Evolutionary conservation across 257 asterid genomes (phyloP).

Genomic region (Solanum megistacrolobum): DNA sequence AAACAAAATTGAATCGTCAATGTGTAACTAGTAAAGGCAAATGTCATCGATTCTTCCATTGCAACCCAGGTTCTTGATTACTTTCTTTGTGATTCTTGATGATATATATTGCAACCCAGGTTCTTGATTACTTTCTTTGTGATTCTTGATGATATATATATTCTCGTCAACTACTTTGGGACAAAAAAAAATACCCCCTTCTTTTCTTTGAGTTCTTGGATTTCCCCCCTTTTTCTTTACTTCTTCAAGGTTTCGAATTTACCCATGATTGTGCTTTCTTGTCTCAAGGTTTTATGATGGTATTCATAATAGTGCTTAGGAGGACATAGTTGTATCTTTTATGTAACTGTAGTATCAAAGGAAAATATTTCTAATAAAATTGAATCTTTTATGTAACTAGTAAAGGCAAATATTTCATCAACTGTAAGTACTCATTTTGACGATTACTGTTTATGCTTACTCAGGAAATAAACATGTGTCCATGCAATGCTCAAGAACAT

Average conservation of each 20-base stretch:
- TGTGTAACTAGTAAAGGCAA: not conserved
- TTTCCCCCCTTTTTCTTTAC: not conserved
- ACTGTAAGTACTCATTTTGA: not conserved
- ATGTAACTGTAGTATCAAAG: not conserved
- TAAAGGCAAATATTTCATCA: not conserved
- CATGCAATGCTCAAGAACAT: slow-evolving; percentile 54
- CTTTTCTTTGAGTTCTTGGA: not conserved
- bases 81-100: not conserved
- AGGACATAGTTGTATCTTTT: not conserved
- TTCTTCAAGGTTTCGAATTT: not conserved
- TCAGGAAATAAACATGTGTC: slow-evolving; percentile 53
- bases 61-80: slow-evolving; percentile 32
- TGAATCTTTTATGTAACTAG: not conserved
- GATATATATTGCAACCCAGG: slow-evolving; percentile 25
- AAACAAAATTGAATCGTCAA: not conserved
- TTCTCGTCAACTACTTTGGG: not conserved
- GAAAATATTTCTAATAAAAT: not conserved
- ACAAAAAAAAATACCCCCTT: not conserved
- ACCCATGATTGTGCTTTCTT: not conserved
- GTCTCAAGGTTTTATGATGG: not conserved
- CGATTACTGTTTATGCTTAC: not conserved
- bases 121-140: not conserved
- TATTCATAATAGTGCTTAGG: not conserved
- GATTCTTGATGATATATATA: not conserved
- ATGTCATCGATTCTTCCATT: not conserved